Conservation (phyloP, 352 stramenopile genomes). For the Globisporangium acanthophoron region DNA sequence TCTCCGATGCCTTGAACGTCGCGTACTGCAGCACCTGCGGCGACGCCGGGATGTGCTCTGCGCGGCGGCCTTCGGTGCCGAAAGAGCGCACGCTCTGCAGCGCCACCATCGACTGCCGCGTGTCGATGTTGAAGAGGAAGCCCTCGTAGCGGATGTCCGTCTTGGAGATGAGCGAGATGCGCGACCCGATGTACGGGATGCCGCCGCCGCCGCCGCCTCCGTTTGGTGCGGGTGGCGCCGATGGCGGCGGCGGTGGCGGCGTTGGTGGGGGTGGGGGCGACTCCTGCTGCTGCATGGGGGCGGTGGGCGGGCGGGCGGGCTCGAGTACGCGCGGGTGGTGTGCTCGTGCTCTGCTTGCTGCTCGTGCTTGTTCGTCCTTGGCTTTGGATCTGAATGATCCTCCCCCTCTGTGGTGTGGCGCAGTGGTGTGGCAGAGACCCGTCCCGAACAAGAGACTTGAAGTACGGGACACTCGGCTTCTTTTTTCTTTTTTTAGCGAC, state of each 20-base stretch:
- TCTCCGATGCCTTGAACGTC: slow-evolving; percentile 80
- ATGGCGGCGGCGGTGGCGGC: slow-evolving; percentile 5
- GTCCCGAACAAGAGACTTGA: neutral
- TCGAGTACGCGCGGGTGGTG: neutral
- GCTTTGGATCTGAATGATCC: neutral
- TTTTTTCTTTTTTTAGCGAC: neutral
- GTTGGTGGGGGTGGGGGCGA: slow-evolving; percentile 17
- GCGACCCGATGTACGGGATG: slow-evolving; percentile 80
- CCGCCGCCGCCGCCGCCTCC: slow-evolving; percentile 23
- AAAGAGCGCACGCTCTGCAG: slow-evolving; percentile 80
- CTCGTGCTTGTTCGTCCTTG: neutral
- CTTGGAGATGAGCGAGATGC: slow-evolving; percentile 83
- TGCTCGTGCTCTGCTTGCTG: neutral
- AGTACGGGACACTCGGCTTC: neutral
- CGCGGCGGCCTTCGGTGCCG: slow-evolving; percentile 70
- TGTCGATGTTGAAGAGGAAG: slow-evolving; percentile 86
- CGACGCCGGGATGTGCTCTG: slow-evolving; percentile 70
- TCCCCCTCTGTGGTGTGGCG: neutral
- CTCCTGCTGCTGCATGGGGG: neutral
- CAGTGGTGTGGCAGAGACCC: neutral
- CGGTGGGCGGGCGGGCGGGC: too few relatives aligned
- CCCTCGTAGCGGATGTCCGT: slow-evolving; percentile 86
- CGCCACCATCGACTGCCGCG: slow-evolving; percentile 74
- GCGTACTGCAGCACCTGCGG: slow-evolving; percentile 71
- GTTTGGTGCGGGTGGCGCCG: neutral